These are phyloP conservation scores for Penicillium canariense DNA, from an alignment of 495 filamentous ascomycete species.

Conservation along the genomic window DNA sequence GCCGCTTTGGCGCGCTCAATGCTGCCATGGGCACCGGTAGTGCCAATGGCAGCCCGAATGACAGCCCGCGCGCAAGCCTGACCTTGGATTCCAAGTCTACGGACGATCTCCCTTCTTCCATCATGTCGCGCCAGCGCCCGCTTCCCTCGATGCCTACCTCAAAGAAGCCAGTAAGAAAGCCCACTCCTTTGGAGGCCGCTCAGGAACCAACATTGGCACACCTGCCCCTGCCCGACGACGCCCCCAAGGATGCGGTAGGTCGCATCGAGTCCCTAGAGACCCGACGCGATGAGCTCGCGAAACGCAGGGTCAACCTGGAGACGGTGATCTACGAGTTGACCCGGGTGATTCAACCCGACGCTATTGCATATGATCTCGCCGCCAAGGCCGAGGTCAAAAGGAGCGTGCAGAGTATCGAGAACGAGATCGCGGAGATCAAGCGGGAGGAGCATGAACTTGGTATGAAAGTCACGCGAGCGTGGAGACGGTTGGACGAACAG, in stretches of 20 bases:
- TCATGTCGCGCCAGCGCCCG: conserved; percentile 50
- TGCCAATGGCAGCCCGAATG: conserved; percentile 25
- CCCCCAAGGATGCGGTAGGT: conserved; percentile 50
- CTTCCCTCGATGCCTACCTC: conserved; percentile 44
- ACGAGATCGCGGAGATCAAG: conserved; percentile 75
- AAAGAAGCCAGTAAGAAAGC: conserved; percentile 48
- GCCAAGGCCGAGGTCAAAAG: conserved; percentile 67
- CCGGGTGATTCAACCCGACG: conserved; percentile 54
- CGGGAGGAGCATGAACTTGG: conserved; percentile 84
- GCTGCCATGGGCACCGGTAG: conserved; percentile 50
- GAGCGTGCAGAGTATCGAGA: conserved; percentile 65
- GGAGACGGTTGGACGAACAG: conserved; percentile 70
- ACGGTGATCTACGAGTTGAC: conserved; percentile 72
- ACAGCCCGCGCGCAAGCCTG: conserved; percentile 44
- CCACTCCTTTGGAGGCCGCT: conserved; percentile 51
- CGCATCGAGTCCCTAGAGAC: conserved; percentile 67
- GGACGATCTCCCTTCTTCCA: conserved; percentile 30
- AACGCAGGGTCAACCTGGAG: conserved; percentile 67
- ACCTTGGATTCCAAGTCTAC: conserved; percentile 35
- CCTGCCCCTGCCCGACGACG: conserved; percentile 60
- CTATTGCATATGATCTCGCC: conserved; percentile 54
- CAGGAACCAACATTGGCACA: conserved; percentile 38
- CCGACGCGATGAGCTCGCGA: conserved; percentile 60
- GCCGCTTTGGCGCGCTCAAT: conserved; percentile 73
- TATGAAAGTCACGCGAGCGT: conserved; percentile 75